These are phyloP conservation scores for Sporisorium scitamineum DNA, from an alignment of 1,284 basidiomycete genomes.

Conservation along the genomic window DNA sequence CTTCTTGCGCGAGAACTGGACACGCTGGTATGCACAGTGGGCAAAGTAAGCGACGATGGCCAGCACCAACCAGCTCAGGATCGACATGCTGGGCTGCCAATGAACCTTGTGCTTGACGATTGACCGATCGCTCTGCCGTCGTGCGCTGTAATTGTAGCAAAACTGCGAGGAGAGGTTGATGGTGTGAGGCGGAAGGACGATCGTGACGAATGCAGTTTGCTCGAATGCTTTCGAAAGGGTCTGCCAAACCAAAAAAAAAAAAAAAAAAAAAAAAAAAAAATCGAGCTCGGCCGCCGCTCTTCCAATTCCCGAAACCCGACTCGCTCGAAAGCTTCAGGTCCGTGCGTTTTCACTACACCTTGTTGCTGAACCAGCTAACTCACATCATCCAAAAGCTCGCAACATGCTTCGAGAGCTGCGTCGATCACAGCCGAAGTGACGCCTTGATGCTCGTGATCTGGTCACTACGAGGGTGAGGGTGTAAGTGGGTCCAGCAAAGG, in stretches of 20 bases:
- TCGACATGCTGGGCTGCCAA: slow-evolving; percentile 26
- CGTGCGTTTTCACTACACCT: not conserved
- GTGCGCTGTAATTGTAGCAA: no score
- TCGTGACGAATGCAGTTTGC: not conserved
- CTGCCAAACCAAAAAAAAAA: slow-evolving; percentile 3
- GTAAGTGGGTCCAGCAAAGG: no score
- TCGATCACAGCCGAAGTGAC: no score
- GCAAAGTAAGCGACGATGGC: slow-evolving; percentile 24
- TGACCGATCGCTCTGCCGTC: not conserved
- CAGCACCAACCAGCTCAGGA: slow-evolving; percentile 29
- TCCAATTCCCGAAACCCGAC: slow-evolving; percentile 4
- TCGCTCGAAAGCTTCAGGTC: not conserved
- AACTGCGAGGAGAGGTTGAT: not conserved
- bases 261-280: no score
- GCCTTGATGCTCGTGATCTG: no score
- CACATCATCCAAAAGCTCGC: not conserved
- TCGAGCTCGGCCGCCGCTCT: not conserved
- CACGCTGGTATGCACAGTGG: slow-evolving; percentile 19
- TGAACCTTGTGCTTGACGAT: not conserved
- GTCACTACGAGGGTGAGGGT: no score
- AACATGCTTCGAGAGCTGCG: no score
- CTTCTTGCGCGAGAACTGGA: slow-evolving; percentile 39
- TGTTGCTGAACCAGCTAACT: not conserved
- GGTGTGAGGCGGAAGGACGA: not conserved
- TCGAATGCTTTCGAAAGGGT: not conserved